These are phyloP conservation scores for Drechslerella coelobrocha DNA, from an alignment of 2,329 filamentous ascomycete genomes.

Conservation along the genomic window DNA sequence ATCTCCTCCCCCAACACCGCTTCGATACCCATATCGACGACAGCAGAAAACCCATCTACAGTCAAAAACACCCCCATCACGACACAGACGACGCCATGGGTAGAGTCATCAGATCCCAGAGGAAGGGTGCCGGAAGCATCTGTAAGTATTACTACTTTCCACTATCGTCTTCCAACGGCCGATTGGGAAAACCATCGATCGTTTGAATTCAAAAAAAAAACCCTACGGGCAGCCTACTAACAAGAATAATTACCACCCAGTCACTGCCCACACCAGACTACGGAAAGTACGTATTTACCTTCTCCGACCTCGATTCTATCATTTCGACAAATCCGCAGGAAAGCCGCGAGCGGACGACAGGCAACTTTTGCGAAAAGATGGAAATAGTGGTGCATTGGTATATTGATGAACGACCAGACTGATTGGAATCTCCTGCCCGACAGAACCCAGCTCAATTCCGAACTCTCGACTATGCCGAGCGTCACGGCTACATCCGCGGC, in stretches of 20 bases:
- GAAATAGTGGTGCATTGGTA: neutral
- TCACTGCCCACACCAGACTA: slow-evolving; percentile 83
- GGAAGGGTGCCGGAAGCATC: slow-evolving; percentile 49
- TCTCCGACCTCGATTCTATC: neutral
- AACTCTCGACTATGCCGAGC: slow-evolving; percentile 93
- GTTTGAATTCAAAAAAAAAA: no score
- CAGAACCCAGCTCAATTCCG: slow-evolving; percentile 83
- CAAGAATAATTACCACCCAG: slow-evolving; percentile 39
- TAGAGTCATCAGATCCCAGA: slow-evolving; percentile 51
- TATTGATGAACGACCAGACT: slow-evolving; percentile 14
- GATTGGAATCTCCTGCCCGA: slow-evolving; percentile 25
- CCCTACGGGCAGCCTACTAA: no score
- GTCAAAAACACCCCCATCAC: slow-evolving; percentile 18
- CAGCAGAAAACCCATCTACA: slow-evolving; percentile 12
- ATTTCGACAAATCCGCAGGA: neutral
- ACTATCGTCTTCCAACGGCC: neutral
- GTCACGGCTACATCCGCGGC: slow-evolving; percentile 96
- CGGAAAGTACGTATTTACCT: slow-evolving; percentile 73
- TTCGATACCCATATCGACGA: slow-evolving; percentile 13
- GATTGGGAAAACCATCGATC: neutral
- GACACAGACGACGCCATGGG: slow-evolving; percentile 48
- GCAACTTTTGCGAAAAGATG: neutral
- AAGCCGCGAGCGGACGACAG: neutral
- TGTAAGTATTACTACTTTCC: slow-evolving; percentile 27
- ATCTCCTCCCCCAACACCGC: slow-evolving; percentile 22